Conservation (phyloP, 2,329 filamentous ascomycete genomes). For the Chaetoscypha palmicola region DNA sequence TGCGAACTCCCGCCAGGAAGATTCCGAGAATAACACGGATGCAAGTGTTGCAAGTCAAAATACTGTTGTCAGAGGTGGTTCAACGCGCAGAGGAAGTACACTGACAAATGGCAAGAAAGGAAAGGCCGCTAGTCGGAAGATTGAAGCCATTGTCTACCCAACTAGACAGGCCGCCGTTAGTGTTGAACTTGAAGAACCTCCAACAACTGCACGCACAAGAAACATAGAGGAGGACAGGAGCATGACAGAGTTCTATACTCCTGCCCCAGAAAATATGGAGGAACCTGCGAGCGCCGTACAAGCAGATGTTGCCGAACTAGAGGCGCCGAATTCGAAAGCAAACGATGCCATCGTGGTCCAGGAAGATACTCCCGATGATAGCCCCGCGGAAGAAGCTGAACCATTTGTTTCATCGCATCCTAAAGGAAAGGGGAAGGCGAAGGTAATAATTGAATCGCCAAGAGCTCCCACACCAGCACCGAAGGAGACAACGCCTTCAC, state of each 20-base stretch:
- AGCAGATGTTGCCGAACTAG: conserved; percentile 16
- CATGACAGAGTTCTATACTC: conserved; percentile 15
- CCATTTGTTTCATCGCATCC: neutral
- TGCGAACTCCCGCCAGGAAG: neutral
- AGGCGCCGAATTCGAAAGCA: conserved; percentile 1
- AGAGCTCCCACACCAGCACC: conserved; percentile 41
- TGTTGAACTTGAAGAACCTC: conserved; percentile 4
- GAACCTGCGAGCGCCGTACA: conserved; percentile 13
- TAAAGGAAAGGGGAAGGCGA: conserved; percentile 6
- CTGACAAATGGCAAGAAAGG: conserved; percentile 24
- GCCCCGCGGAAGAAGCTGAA: neutral
- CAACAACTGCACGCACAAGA: conserved; percentile 1
- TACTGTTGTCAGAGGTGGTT: conserved; percentile 21
- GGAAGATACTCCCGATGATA: conserved; percentile 3
- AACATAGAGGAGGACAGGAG: conserved; percentile 15
- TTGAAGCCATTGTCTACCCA: conserved; percentile 23
- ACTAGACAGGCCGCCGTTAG: conserved; percentile 1
- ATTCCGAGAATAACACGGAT: conserved; percentile 31
- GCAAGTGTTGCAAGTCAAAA: conserved; percentile 27
- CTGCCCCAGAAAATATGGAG: conserved; percentile 5
- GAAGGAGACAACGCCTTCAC: conserved; percentile 54
- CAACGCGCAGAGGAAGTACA: conserved; percentile 19
- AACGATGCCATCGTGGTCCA: no score
- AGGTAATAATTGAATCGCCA: conserved; percentile 10
- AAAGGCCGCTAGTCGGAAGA: conserved; percentile 18